Base-by-base conservation (phyloP, 2,329 filamentous ascomycete species). In the Aspergillus brasiliensis region DNA sequence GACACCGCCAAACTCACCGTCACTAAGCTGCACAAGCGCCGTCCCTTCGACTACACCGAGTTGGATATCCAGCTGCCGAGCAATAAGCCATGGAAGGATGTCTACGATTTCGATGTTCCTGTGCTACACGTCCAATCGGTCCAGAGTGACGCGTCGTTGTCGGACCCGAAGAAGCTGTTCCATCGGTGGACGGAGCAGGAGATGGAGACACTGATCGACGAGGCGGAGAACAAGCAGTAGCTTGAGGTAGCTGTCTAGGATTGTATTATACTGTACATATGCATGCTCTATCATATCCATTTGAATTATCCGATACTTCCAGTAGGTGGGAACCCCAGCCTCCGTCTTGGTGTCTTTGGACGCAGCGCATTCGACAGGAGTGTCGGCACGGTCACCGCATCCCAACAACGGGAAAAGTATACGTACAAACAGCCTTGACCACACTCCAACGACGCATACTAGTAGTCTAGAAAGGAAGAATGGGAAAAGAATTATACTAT, bases 21-120 rank as follows among this genome's bases (percentile, higher is more conserved):
- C 46, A 75, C 77, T 46, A 80, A 83, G 47, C 78, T 88, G 21
- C 81, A 80, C 65, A 80, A 83, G 60, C 78, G 78, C 44, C 77
- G 81, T 42, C 78, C 80, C 2, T 83, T 88, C 64, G 79, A 82
- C 58, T 88, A 86, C 69, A 66, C 79, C 2, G 85, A 88, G 71
- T 75, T 86, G 60, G 81, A 88, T 66, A 84, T 88, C 55, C 85
- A 87, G 81, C 77, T 77, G 3, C 71, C 78, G 0, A 78, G 74
- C 3, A 81, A 87, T 53, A 77, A 83, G 62, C 73, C 79, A 52
- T 88, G 86, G 86, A 87, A 82, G 66, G 75, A 80, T 59, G 72
- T 85, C 15, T 88, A 88, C 66, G 85, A 88, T 51, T 87, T 87
- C 61, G 86, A 88, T 67, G 85, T 86, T 3, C 86, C 86, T 0